Base-by-base conservation (phyloP, 2,329 filamentous ascomycete species). In the Zasmidium citrigriseum region DNA sequence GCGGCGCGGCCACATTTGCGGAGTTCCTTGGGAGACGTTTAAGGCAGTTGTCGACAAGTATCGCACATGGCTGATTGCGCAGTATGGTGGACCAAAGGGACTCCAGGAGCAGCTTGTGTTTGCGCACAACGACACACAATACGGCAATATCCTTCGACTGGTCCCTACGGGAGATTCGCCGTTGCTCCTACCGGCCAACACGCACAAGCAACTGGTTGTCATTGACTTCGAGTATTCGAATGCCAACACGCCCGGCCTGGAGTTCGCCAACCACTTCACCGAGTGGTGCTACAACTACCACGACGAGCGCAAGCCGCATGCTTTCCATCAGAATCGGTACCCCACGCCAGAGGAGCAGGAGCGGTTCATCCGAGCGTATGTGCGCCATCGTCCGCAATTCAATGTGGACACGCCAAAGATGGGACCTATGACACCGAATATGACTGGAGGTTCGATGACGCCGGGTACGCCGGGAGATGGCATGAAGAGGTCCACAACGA, bases 201-300 rank as follows among this genome's bases (percentile, higher is more conserved):
- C 93, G 66, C 95, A 99, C 78, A 98, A 96, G 75, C 93, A 96
- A 76, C 84, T 99, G 14, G 84, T 98, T 16, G 95, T 99, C 63
- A 99, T 99, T 70, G 95, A 99, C 73, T 99, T 99, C 69, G 95
- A 99, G 71, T 99, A 99, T 72, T 90, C 95, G 1, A 93, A 88
- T 2, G 92, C 93, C 57, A 99, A 98, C 72, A 82, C 88, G 0
- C 87, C 86, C 0, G 95, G 92, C 1, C 81, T 91, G 16, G 95
- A 99, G 75, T 98, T 99, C 72, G 95, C 92, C 58, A 99, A 99
- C 73, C 95, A 99, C 76, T 99, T 99, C 76, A 86, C 91, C 1
- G 95, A 99, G 76, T 99, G 95, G 95, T 90, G 91, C 67, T 98
- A 98, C 81, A 93, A 99, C 76, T 99, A 99, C 76, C 93, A 97